Base-by-base conservation (phyloP, 305 asterid species). In the Fraxinus angustifolia region DNA sequence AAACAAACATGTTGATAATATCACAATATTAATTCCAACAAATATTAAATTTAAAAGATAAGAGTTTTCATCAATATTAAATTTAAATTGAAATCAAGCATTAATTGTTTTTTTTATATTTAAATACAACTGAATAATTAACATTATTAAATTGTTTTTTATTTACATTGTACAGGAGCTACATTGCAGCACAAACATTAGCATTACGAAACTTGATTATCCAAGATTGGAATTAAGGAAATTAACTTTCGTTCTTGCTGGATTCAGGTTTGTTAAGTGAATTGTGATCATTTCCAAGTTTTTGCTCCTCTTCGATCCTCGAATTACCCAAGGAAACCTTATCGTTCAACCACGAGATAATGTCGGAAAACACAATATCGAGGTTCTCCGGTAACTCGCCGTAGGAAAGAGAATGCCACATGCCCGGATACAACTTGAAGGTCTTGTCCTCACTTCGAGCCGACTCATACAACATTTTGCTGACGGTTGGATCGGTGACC, bases 371-470 rank as follows among this genome's bases (percentile, higher is more conserved):
- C 3, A 92, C 97, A 3, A 16, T 60, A 70, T 88, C 86, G 1
- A 88, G 79, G 42, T 90, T 90, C 14, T 89, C 91, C 28, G 90
- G 87, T 50, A 87, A 73, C 85, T 90, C 94, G 4, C 97, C 97
- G 34, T 86, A 88, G 68, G 89, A 75, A 77, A 92, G 78, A 6
- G 93, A 82, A 30, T 92, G 97, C 92, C 94, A 92, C 92, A 91
- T 91, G 26, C 91, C 94, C 0, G 91, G 90, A 26, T 92, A 92
- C 88, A 90, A 50, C 82, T 90, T 90, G 67, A 92, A 48, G 0
- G 91, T 89, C 91, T 92, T 92, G 88, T 92, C 97, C 0, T 50
- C 2, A 8, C 91, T 62, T 0, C 85, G 80, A 6, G 97, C 94
- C 0, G 83, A 70, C 8, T 89, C 89, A 28, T 86, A 86, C 83